Conservation (phyloP, 805 yeast genomes). For the Candida multigemmis region DNA sequence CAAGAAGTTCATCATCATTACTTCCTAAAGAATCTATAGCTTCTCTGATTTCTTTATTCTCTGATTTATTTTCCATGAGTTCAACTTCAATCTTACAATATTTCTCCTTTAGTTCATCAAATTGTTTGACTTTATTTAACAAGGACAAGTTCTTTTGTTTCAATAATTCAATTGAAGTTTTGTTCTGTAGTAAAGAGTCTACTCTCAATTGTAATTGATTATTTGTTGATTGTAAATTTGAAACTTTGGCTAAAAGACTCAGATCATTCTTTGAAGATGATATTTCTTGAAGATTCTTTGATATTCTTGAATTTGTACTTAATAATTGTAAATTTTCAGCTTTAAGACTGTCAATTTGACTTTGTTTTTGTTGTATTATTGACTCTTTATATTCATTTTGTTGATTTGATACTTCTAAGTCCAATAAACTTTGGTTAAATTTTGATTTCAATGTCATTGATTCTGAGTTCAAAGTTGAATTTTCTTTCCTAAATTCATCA, state of each 20-base stretch:
- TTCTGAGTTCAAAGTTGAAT: constrained; percentile 3
- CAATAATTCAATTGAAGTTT: constrained; percentile 41
- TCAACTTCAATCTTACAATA: constrained; percentile 42
- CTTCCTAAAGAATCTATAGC: constrained; percentile 8
- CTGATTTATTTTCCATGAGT: constrained; percentile 18
- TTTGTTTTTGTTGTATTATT: constrained; percentile 28
- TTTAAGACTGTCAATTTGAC: constrained; percentile 21
- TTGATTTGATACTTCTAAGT: constrained; percentile 20
- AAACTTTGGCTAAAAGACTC: constrained; percentile 18
- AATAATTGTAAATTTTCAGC: constrained; percentile 8
- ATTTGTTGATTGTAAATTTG: constrained; percentile 36
- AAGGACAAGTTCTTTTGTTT: constrained; percentile 45
- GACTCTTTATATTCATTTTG: constrained; percentile 3
- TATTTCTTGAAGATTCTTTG: constrained; percentile 7
- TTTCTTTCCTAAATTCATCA: constrained; percentile 10
- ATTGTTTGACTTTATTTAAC: constrained; percentile 22
- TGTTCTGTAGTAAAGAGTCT: constrained; percentile 39
- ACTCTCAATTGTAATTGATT: constrained; percentile 45
- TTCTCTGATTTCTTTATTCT: constrained; percentile 17
- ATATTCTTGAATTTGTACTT: constrained; percentile 16
- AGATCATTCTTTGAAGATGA: constrained; percentile 4
- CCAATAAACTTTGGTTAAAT: constrained; percentile 25
- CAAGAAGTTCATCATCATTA: constrained; percentile 1
- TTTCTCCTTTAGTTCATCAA: constrained; percentile 35
- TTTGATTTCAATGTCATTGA: constrained; percentile 9